These are phyloP conservation scores for Triticum aestivum DNA, from an alignment of 176 grass and related monocot species.

Conservation along the genomic window IWGSC_CS_RefSeq_v2.1 NC_057795.1:678949337-678949836, in stretches of 20 bases:
- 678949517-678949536: constrained; percentile 20
- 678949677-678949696: constrained; percentile 55
- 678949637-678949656: constrained; percentile 80
- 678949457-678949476: neutral
- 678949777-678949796: constrained; percentile 88
- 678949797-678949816: constrained; percentile 89
- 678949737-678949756: neutral
- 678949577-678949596: constrained; percentile 68
- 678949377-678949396: constrained; percentile 96
- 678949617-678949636: constrained; percentile 78
- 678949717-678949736: neutral
- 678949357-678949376: constrained; percentile 75
- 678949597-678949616: constrained; percentile 78
- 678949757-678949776: constrained; percentile 84
- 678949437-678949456: constrained; percentile 54
- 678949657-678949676: constrained; percentile 95
- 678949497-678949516: constrained; percentile 4
- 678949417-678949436: constrained; percentile 95
- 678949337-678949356: constrained; percentile 96
- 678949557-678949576: constrained; percentile 87
- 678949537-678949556: constrained; percentile 96
- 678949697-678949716: neutral
- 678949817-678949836: constrained; percentile 75
- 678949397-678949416: constrained; percentile 99
- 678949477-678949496: neutral